phyloP scores from a whole-genome alignment of 768 basidiomycete genomes.

The Lactarius evosmus region DNA sequence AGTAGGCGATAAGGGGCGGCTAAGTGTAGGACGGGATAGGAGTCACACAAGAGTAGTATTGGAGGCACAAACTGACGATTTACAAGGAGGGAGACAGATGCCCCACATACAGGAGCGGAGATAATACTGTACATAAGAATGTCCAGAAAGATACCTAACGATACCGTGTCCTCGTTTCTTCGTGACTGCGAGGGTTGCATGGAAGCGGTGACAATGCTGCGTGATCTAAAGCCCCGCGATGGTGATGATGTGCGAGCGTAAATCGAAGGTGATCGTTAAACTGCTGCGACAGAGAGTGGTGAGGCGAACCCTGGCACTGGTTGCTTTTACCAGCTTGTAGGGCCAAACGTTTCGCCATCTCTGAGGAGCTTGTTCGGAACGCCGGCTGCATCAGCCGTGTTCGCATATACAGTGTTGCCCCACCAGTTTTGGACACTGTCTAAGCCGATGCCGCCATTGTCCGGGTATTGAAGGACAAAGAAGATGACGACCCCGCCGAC shows the following conservation, averaged over 20 bases:
- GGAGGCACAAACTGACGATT: neutral
- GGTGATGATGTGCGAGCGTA: neutral
- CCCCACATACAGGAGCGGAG: neutral
- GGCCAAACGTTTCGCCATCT: neutral
- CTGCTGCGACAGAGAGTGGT: neutral
- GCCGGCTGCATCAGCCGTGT: neutral
- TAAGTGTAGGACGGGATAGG: neutral
- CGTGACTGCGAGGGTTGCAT: neutral
- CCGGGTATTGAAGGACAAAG: constrained; percentile 61
- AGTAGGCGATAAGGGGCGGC: too few species aligned
- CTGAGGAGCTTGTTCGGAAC: neutral
- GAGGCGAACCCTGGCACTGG: neutral
- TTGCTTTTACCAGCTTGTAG: neutral
- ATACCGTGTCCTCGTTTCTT: neutral
- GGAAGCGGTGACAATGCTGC: neutral
- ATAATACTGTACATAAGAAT: neutral
- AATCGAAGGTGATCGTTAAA: neutral
- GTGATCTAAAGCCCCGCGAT: neutral
- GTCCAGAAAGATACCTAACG: neutral
- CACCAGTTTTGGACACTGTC: constrained; percentile 59
- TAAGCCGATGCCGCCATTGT: constrained; percentile 40
- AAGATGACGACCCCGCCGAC: constrained; percentile 53
- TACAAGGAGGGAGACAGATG: neutral
- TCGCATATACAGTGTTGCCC: constrained; percentile 41
- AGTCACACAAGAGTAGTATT: neutral